phyloP scores from a whole-genome alignment of 1,139 yeast genomes.

The Candida gigantensis region DNA sequence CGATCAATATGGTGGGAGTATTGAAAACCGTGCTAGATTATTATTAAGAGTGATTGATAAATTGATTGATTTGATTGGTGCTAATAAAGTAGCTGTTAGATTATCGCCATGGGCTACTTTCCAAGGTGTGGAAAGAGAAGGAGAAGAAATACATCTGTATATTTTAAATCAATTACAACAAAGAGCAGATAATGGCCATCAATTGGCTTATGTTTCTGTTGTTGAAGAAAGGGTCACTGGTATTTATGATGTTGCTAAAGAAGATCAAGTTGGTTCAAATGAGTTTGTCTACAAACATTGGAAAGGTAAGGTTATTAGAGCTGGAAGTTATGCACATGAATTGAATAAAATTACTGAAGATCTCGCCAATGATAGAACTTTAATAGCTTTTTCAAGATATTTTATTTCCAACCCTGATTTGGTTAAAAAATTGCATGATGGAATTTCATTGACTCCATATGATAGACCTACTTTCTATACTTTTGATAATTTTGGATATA shows the following conservation, averaged over 20 bases:
- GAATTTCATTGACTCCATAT: slow-evolving; percentile 37
- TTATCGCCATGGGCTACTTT: slow-evolving; percentile 58
- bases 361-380: slow-evolving; percentile 37
- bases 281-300: slow-evolving; percentile 44
- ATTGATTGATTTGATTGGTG: slow-evolving; percentile 52
- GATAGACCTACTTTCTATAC: slow-evolving; percentile 25
- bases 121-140: slow-evolving; percentile 40
- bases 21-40: slow-evolving; percentile 66
- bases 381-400: slow-evolving; percentile 48
- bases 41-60: slow-evolving; percentile 58
- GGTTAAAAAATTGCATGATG: slow-evolving; percentile 43
- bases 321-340: slow-evolving; percentile 44
- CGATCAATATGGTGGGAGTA: slow-evolving; percentile 34
- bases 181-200: slow-evolving; percentile 38
- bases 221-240: slow-evolving; percentile 45
- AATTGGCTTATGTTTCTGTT: slow-evolving; percentile 52
- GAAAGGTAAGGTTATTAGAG: slow-evolving; percentile 49
- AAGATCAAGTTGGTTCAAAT: slow-evolving; percentile 22
- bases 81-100: slow-evolving; percentile 55
- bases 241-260: slow-evolving; percentile 14
- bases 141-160: slow-evolving; percentile 36
- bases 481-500: slow-evolving; percentile 27
- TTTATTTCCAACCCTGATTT: slow-evolving; percentile 57
- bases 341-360: slow-evolving; percentile 22
- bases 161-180: slow-evolving; percentile 36